A percentile compares a stretch with the other conserved stretches of the same genome.
Evolutionary conservation across 257 asterid species (phyloP).

Genomic region (Nicotiana otophora): DNA sequence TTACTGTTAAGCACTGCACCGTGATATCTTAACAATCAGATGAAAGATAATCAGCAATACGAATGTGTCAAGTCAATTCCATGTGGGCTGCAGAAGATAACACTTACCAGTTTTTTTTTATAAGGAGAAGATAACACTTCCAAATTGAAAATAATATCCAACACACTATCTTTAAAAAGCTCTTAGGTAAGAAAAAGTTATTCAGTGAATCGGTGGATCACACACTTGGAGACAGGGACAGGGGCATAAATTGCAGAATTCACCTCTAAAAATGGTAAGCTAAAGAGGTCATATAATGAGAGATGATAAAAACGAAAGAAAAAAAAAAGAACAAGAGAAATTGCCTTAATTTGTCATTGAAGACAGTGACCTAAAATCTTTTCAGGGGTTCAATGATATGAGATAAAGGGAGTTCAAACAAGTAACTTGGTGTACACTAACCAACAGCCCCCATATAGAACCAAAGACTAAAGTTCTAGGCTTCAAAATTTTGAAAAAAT

Average conservation of each 20-base stretch:
- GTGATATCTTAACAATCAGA: slow-evolving; percentile 5
- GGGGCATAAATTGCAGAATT: neutral
- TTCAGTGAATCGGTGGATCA: no score
- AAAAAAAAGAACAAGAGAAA: neutral
- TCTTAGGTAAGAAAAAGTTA: neutral
- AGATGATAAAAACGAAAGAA: neutral
- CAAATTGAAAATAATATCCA: neutral
- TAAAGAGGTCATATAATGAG: neutral
- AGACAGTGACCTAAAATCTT: neutral
- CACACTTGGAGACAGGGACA: no score
- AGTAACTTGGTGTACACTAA: neutral
- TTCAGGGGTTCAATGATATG: neutral
- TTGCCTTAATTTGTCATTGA: neutral
- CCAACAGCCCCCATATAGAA: neutral
- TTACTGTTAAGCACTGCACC: neutral
- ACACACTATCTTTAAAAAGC: neutral
- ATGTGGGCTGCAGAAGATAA: neutral
- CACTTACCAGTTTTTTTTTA: neutral
- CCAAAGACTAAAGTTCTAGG: neutral
- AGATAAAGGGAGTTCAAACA: neutral
- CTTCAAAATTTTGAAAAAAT: neutral
- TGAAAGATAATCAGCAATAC: neutral
- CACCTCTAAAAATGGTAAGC: neutral
- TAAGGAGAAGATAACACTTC: neutral
- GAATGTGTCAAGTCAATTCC: neutral